Evolutionary conservation across 208 protist genomes (phyloP).

Genomic region (Herpetomonas samuelpessoai): DNA sequence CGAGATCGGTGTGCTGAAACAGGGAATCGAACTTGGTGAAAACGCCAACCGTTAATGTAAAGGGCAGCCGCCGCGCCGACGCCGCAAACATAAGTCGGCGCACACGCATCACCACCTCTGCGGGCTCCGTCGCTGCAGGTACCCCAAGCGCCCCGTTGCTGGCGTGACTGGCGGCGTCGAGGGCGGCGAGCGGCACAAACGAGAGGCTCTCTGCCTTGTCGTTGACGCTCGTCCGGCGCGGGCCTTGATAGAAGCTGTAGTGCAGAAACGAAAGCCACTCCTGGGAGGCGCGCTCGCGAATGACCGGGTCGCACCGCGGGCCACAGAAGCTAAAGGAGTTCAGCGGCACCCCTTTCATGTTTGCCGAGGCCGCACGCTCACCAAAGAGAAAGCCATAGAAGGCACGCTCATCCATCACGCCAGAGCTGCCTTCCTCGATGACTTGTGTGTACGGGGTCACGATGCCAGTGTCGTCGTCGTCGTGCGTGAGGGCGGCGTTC

Average conservation of each 20-base stretch:
- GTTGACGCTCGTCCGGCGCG: conserved; percentile 16
- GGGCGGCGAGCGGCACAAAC: conserved; percentile 13
- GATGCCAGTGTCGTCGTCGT: conserved; percentile 20
- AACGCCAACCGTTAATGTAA: neutral
- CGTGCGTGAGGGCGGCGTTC: neutral
- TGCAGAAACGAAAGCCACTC: conserved; percentile 14
- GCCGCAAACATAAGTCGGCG: neutral
- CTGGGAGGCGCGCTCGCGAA: conserved; percentile 2
- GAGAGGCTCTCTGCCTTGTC: conserved; percentile 16
- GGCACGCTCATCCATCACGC: conserved; percentile 48
- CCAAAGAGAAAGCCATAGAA: conserved; percentile 57
- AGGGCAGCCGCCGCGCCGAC: neutral
- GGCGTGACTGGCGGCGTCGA: neutral
- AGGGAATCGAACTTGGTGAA: conserved; percentile 21
- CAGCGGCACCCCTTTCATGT: conserved; percentile 1
- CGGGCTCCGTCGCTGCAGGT: neutral
- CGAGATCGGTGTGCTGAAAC: conserved; percentile 17
- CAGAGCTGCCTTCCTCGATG: conserved; percentile 15
- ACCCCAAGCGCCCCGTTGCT: neutral
- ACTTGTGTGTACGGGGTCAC: conserved; percentile 15
- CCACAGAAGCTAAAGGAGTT: conserved; percentile 12
- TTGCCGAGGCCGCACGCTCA: conserved; percentile 8
- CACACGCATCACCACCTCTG: conserved; percentile 6
- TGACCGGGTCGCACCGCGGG: conserved; percentile 14
- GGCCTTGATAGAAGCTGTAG: conserved; percentile 31